Conservation (phyloP, 257 asterid genomes). For the Penstemon eatonii region DNA sequence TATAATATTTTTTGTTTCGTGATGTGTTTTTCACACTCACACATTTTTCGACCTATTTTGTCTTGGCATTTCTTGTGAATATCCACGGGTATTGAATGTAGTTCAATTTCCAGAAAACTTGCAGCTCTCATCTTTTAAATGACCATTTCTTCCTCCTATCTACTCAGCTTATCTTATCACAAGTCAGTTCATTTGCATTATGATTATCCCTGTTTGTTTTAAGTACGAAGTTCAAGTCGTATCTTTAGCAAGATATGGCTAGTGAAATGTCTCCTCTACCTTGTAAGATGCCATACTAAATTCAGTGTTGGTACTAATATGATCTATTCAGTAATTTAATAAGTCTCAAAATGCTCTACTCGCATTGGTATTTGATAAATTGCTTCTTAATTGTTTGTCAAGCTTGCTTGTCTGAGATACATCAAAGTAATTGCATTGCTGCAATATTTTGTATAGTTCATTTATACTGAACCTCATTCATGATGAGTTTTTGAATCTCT, state of each 20-base stretch:
- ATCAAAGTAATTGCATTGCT: not conserved
- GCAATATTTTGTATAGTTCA: not conserved
- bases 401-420: not conserved
- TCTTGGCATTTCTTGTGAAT: not conserved
- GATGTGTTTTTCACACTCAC: not conserved
- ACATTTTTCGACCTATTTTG: not conserved
- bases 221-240: not conserved
- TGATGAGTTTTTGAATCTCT: not conserved
- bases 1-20: not conserved
- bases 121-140: not conserved
- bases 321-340: constrained; percentile 10
- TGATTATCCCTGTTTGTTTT: not conserved
- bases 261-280: constrained; percentile 1
- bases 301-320: constrained; percentile 6
- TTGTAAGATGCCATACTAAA: not conserved
- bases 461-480: not conserved
- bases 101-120: not conserved
- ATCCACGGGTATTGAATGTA: not conserved
- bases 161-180: constrained; percentile 1
- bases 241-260: constrained; percentile 12
- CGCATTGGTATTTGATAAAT: not conserved
- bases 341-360: not conserved
- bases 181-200: not conserved
- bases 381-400: not conserved
- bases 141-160: not conserved